phyloP scores from a whole-genome alignment of 2,329 filamentous ascomycete genomes.

The Ophiostoma ulmi region DNA sequence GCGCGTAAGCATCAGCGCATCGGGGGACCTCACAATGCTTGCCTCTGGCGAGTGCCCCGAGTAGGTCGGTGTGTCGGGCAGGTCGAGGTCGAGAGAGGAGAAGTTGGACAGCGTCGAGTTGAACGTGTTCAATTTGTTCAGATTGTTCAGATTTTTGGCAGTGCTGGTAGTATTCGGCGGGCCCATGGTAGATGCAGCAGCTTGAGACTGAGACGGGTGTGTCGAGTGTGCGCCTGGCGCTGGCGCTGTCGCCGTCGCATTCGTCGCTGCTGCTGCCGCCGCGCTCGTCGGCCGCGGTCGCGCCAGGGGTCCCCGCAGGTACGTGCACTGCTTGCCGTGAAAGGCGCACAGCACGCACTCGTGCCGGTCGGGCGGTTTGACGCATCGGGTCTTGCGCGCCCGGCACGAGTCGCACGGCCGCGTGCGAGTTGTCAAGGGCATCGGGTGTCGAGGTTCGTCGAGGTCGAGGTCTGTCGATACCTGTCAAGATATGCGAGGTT shows the following conservation, averaged over 20 bases:
- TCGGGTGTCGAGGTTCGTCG: not conserved
- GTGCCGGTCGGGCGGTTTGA: constrained; percentile 15
- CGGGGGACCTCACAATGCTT: not conserved
- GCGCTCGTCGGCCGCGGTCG: constrained; percentile 8
- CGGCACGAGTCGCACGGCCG: constrained; percentile 18
- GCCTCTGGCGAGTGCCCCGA: constrained; percentile 2
- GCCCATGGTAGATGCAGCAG: not conserved
- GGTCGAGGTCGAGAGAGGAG: not conserved
- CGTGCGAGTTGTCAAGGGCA: constrained; percentile 12
- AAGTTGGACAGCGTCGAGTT: not conserved
- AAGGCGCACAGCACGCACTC: constrained; percentile 16
- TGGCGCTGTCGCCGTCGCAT: not conserved
- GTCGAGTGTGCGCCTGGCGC: not conserved
- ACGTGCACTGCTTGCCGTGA: constrained; percentile 17
- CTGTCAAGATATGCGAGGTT: no score
- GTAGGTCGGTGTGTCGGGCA: not conserved
- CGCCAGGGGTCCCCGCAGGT: constrained; percentile 6
- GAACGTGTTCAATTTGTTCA: not conserved
- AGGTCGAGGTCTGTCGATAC: not conserved
- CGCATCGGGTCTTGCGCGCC: constrained; percentile 16
- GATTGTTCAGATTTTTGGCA: not conserved
- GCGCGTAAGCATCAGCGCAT: constrained; percentile 11
- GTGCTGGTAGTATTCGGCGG: not conserved
- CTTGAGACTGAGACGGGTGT: not conserved
- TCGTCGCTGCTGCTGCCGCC: not conserved